Percentiles rank a stretch among this genome's conserved stretches.
Conservation (phyloP, 1,284 basidiomycete species). For the Ganoderma multipileum region DNA sequence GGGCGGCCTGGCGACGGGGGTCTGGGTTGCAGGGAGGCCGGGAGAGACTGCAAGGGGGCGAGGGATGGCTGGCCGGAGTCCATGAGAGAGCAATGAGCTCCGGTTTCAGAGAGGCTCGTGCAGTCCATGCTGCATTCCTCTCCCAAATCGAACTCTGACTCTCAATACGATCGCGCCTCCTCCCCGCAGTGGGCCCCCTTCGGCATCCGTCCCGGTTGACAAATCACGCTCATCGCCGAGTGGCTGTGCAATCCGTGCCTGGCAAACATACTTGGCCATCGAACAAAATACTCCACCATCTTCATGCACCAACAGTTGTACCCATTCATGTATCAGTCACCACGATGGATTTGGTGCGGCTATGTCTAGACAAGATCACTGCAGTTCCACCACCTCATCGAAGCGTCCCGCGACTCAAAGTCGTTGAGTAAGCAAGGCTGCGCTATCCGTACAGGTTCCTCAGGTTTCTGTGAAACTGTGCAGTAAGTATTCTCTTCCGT, state of each 20-base stretch:
- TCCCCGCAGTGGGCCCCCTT: neutral
- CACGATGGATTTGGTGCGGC: too few relatives aligned
- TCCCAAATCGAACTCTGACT: neutral
- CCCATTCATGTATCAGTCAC: too few relatives aligned
- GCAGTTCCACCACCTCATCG: neutral
- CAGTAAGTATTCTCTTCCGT: neutral
- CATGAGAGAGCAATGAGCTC: constrained; percentile 25
- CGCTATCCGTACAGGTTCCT: neutral
- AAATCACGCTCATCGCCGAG: constrained; percentile 5
- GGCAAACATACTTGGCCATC: neutral
- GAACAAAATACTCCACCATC: too few relatives aligned
- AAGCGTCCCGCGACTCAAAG: neutral
- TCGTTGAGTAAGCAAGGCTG: neutral
- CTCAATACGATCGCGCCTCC: neutral
- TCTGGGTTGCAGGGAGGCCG: neutral
- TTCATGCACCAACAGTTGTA: too few relatives aligned
- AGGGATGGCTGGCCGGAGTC: constrained; percentile 6
- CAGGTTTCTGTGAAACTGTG: neutral
- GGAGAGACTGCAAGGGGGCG: neutral
- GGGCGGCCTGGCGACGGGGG: constrained; percentile 8
- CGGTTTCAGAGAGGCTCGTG: constrained; percentile 12
- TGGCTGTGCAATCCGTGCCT: constrained; percentile 7
- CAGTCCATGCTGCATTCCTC: constrained; percentile 14
- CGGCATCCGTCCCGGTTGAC: constrained; percentile 1
- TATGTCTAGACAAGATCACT: too few relatives aligned